Evolutionary conservation across 495 filamentous ascomycete genomes (phyloP).

Genomic region (Rusavskia elegans): DNA sequence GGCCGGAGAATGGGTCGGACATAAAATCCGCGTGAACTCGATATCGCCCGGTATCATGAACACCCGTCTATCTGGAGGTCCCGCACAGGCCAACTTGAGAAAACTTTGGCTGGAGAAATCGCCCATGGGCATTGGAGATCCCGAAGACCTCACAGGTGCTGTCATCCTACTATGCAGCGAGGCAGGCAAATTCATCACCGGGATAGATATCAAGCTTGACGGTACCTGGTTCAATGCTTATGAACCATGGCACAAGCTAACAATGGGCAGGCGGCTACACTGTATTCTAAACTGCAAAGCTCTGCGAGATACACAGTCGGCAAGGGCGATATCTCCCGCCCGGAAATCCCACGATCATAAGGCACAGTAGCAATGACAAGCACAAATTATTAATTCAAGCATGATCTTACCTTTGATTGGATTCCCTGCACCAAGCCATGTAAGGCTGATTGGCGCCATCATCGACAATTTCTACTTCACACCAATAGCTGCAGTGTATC

Average conservation of each 20-base stretch:
- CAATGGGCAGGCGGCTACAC: slow-evolving; percentile 5
- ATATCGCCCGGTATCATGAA: slow-evolving; percentile 75
- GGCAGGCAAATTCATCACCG: slow-evolving; percentile 62
- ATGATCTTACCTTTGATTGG: too few relatives aligned
- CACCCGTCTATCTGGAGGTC: slow-evolving; percentile 46
- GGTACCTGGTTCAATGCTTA: slow-evolving; percentile 15
- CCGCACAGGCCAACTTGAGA: slow-evolving; percentile 36
- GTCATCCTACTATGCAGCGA: slow-evolving; percentile 64
- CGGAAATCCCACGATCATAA: too few relatives aligned
- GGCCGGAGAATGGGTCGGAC: slow-evolving; percentile 65
- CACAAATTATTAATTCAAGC: too few relatives aligned
- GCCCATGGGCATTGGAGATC: slow-evolving; percentile 54
- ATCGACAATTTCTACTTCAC: too few relatives aligned
- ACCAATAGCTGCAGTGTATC: too few relatives aligned
- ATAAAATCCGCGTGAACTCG: slow-evolving; percentile 60
- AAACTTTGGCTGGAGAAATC: slow-evolving; percentile 61
- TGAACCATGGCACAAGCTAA: not conserved
- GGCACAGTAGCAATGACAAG: too few relatives aligned
- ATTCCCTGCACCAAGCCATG: too few relatives aligned
- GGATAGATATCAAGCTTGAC: slow-evolving; percentile 50
- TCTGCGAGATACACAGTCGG: too few relatives aligned
- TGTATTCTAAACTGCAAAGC: slow-evolving; percentile 1
- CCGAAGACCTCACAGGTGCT: slow-evolving; percentile 62
- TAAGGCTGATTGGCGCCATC: too few relatives aligned
- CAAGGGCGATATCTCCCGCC: too few relatives aligned